Evolutionary conservation across 2,329 filamentous ascomycete genomes (phyloP), one percentile per base, ranked within the genome.

Genomic region (Pseudopithomyces chartarum): DNA sequence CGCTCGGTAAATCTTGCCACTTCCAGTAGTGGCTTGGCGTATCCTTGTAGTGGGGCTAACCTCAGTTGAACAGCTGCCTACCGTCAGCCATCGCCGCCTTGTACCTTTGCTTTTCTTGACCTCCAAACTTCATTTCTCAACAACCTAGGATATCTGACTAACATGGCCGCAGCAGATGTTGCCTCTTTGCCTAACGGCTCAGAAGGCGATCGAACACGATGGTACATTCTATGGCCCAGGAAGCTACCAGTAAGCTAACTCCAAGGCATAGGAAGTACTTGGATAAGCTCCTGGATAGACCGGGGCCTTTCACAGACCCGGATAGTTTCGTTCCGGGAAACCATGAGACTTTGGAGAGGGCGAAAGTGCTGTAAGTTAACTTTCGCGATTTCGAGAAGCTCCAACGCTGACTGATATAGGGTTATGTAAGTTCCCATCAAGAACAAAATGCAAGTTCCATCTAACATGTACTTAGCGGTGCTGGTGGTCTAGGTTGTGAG

Each of bases 401-500:
- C 22, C 23, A 40, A 36, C 56, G 55, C 67, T 74, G 66, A 73
- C 59, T 29, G 15, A 8, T 5, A 23, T 54, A 77, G 74, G 36
- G 74, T 76, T 64, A 77, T 77, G 74, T 76, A 66, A 70, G 75
- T 68, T 58, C 7, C n/a, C 17, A n/a, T 40, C 13, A 13, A 22
- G 48, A 40, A n/a, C 8, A 52, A n/a, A 4, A 3, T 36, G 2
- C 10, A 34, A 29, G n/a, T 3, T 15, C 17, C 42, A 7, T 15
- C 56, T 68, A 57, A 71, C 46, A 85, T 54, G 84, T 83, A 81
- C 82, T 66, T 60, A 97, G 93, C 65, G 95, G 95, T 56, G 95
- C 95, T 57, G 95, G 95, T 60, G 95, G 95, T 11, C 79, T 99
- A 57, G 95, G 95, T 63, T 99, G 95, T 69, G 95, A 99, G 75